Evolutionary conservation across 352 stramenopile genomes (phyloP).

Genomic region (Plasmopara viticola): DNA sequence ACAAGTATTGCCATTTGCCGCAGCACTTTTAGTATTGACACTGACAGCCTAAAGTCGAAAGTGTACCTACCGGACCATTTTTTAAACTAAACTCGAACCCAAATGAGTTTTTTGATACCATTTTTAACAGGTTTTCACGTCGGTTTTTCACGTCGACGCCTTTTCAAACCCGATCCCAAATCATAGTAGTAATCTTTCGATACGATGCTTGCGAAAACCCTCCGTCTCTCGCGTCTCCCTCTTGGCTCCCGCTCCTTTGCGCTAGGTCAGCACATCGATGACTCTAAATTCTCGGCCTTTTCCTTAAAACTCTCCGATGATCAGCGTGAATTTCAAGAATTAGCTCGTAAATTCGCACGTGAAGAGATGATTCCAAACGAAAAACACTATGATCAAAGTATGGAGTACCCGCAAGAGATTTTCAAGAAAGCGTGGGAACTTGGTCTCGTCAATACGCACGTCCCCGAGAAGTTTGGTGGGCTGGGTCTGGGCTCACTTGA

Average conservation of each 20-base stretch:
- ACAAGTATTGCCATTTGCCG: background rate
- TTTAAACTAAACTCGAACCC: background rate
- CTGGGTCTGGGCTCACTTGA: constrained; percentile 75
- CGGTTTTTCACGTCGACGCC: no score
- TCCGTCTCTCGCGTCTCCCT: background rate
- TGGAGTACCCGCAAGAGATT: constrained; percentile 84
- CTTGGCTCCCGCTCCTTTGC: constrained; percentile 34
- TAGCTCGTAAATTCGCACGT: constrained; percentile 84
- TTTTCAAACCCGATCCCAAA: background rate
- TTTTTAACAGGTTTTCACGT: background rate
- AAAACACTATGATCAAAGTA: constrained; percentile 74
- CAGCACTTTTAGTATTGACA: no score
- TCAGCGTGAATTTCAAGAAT: constrained; percentile 80
- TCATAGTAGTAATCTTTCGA: background rate
- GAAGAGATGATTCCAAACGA: constrained; percentile 89
- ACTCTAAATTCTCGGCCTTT: constrained; percentile 42
- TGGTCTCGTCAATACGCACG: constrained; percentile 83
- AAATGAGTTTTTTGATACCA: background rate
- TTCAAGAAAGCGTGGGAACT: constrained; percentile 88
- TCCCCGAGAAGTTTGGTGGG: constrained; percentile 81
- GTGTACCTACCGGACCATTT: background rate
- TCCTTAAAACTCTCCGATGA: constrained; percentile 83
- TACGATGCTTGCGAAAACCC: background rate
- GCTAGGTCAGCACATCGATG: constrained; percentile 38
- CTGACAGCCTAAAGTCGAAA: background rate